These are phyloP conservation scores for Geranomyces variabilis DNA, from an alignment of 192 early-diverging fungal species.

Conservation along the genomic window DNA sequence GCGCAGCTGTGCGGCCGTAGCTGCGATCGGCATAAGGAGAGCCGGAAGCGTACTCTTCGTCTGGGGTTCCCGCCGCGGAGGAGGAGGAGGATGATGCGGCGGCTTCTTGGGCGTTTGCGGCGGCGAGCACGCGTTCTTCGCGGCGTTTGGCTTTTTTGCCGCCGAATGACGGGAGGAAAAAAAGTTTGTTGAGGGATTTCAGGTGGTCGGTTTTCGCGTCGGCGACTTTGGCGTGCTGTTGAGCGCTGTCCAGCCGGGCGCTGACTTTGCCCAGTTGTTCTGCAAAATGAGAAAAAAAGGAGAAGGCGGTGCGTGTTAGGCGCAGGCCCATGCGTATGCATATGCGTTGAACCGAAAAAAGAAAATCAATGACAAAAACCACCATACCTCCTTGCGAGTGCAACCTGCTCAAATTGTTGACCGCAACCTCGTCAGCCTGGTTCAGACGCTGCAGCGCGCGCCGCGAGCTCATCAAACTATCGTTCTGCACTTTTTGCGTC, in stretches of 20 bases:
- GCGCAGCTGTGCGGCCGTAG: slow-evolving; percentile 1
- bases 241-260: slow-evolving; percentile 44
- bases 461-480: slow-evolving; percentile 49
- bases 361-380: not conserved
- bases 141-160: slow-evolving; percentile 44
- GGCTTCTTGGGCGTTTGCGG: slow-evolving; percentile 4
- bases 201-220: slow-evolving; percentile 54
- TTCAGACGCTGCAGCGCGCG: slow-evolving; percentile 47
- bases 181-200: slow-evolving; percentile 55
- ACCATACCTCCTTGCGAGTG: slow-evolving; percentile 34
- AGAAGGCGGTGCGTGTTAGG: not conserved
- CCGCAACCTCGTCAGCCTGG: slow-evolving; percentile 43
- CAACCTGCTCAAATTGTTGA: slow-evolving; percentile 38
- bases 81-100: slow-evolving; percentile 31
- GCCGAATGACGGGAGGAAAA: slow-evolving; percentile 59
- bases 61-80: not conserved
- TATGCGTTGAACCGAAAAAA: slow-evolving; percentile 6
- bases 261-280: slow-evolving; percentile 54
- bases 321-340: no score
- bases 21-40: not conserved
- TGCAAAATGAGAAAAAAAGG: slow-evolving; percentile 8
- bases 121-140: slow-evolving; percentile 41
- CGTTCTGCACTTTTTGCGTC: slow-evolving; percentile 51
- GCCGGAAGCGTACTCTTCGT: not conserved
- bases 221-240: slow-evolving; percentile 43